phyloP scores from a whole-genome alignment of 441 rosid genomes.

The Kokia cookei region DNA sequence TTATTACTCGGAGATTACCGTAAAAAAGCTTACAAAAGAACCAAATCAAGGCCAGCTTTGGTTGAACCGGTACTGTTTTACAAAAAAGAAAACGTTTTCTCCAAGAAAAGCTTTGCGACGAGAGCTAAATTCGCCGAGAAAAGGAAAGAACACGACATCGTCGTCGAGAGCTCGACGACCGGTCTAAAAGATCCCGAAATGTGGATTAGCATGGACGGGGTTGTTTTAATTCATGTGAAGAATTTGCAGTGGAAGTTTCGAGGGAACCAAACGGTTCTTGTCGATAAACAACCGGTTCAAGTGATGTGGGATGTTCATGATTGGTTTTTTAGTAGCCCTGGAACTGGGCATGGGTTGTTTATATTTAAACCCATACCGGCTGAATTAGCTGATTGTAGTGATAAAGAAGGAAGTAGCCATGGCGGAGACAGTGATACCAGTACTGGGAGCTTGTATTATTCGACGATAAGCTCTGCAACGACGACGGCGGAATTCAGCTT shows the following conservation, averaged over 20 bases:
- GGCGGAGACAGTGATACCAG: constrained; percentile 45
- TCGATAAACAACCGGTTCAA: not conserved
- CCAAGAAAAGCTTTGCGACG: constrained; percentile 51
- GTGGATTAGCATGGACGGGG: constrained; percentile 71
- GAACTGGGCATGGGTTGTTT: constrained; percentile 54
- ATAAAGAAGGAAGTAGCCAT: constrained; percentile 28
- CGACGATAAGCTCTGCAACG: constrained; percentile 19
- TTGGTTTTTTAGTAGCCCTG: constrained; percentile 55
- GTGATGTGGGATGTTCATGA: constrained; percentile 36
- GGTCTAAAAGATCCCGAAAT: constrained; percentile 59
- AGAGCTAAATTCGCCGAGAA: constrained; percentile 45
- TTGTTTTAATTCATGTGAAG: constrained; percentile 33
- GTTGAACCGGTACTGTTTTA: constrained; percentile 43
- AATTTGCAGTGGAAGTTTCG: constrained; percentile 71
- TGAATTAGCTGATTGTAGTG: constrained; percentile 30
- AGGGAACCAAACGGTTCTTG: constrained; percentile 47
- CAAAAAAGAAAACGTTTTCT: constrained; percentile 63
- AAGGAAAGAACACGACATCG: constrained; percentile 57
- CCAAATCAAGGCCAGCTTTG: constrained; percentile 50
- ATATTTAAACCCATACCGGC: constrained; percentile 50
- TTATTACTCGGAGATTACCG: constrained; percentile 55
- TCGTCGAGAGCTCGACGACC: constrained; percentile 43
- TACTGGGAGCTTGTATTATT: constrained; percentile 33
- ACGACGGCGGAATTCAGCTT: constrained; percentile 45
- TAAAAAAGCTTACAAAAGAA: constrained; percentile 69